Conservation (phyloP, 2,329 filamentous ascomycete genomes). For the Pseudocercospora crystallina region DNA sequence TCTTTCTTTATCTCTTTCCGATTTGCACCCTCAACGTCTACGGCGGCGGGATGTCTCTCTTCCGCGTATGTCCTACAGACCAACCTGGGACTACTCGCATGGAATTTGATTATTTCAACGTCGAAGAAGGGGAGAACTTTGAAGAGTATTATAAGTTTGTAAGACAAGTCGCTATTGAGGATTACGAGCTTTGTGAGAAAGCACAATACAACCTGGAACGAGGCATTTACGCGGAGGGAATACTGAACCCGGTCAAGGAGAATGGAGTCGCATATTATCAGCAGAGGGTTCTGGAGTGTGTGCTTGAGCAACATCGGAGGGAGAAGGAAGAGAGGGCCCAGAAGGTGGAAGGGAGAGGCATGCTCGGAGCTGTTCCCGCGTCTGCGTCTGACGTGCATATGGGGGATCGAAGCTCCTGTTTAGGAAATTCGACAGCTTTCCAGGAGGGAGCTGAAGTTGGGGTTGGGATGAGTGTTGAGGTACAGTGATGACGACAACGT, state of each 20-base stretch:
- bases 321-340: no score
- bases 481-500: no score
- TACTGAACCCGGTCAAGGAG: constrained; percentile 58
- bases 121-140: constrained; percentile 52
- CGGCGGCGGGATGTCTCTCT: constrained; percentile 58
- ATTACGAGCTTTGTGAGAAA: constrained; percentile 58
- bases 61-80: constrained; percentile 54
- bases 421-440: no score
- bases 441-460: no score
- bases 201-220: constrained; percentile 55
- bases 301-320: no score
- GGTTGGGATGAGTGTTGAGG: no score
- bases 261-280: constrained; percentile 47
- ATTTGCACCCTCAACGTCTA: constrained; percentile 59
- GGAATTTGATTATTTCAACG: constrained; percentile 61
- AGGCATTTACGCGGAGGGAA: constrained; percentile 56
- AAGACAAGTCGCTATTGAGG: constrained; percentile 55
- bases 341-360: no score
- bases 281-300: no score
- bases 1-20: constrained; percentile 48
- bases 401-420: no score
- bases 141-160: constrained; percentile 59
- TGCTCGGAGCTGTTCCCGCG: no score
- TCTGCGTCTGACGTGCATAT: no score
- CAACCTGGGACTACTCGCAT: constrained; percentile 53